Evolutionary conservation across 768 basidiomycete genomes (phyloP), one percentile per base, ranked within the genome.

Genomic region (Ephemerocybe angulata): DNA sequence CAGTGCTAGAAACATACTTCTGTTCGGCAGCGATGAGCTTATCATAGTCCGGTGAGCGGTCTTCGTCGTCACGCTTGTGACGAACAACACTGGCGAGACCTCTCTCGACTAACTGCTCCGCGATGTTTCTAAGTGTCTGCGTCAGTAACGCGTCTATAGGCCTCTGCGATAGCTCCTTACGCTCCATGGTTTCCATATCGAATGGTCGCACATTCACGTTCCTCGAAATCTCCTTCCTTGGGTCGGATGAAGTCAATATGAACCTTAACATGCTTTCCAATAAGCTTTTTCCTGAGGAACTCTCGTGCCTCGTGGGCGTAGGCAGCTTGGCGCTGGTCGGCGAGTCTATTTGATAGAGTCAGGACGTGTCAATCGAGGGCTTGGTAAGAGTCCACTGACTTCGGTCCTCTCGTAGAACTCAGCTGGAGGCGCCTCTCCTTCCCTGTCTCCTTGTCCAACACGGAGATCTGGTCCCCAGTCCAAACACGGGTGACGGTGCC

Each of bases 11-110:
- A 22, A 77, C 90, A 71, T 62, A 95, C 93, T 74, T 74, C 74
- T 95, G 93, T 69, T 99, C 96, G 7, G 94, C 97, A 27, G 87
- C 85, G 81, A 98, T 93, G 41, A 98, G 76, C 72, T 93, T 94
- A 73, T 99, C 97, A 60, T 93, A 93, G 65, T 98, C 96, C 5
- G 88, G 80, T n/a, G 95, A 95, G 44, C 95, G 83, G 62, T 95
- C 90, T 69, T 98, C 96, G 65, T 98, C 96, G 61, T 96, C 95
- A 21, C 92, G 85, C 65, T 86, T 89, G 71, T 99, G 96, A 43
- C 96, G 86, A 25, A 98, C 85, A 10, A 90, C 88, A 53, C 85
- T 88, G 3, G 93, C 92, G 28, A 96, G 73, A 44, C 97, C 96
- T 64, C 93, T 93, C 65, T 98, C 97, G 50, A 98, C 85, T 30